Percentiles rank a stretch among this genome's conserved stretches.
phyloP scores from a whole-genome alignment of 495 filamentous ascomycete genomes.

The Sphaerosporella brunnea region DNA sequence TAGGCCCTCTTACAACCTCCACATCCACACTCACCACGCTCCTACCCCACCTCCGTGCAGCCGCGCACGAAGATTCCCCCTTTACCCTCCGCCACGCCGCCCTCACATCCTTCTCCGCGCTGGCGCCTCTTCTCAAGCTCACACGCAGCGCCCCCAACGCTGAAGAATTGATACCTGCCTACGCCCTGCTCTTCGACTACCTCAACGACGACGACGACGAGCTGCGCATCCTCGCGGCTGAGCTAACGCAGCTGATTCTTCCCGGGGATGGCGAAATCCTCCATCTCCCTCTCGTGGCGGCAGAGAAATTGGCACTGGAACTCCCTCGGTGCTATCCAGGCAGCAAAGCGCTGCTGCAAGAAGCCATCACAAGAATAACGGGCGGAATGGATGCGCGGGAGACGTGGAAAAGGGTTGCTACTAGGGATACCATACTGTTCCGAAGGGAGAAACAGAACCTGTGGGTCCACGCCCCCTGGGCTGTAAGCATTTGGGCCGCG shows the following conservation, averaged over 20 bases:
- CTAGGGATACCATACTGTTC: conserved; percentile 59
- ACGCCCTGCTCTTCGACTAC: conserved; percentile 40
- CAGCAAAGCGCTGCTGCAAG: conserved; percentile 28
- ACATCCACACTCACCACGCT: neutral
- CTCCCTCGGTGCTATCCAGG: conserved; percentile 16
- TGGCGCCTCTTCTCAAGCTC: conserved; percentile 1
- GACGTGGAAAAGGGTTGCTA: conserved; percentile 34
- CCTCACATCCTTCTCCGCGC: conserved; percentile 9
- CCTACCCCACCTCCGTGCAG: neutral
- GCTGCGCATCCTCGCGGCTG: conserved; percentile 49
- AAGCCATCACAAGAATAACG: conserved; percentile 11
- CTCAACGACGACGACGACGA: conserved; percentile 88
- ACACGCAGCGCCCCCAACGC: neutral
- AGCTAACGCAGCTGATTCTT: conserved; percentile 27
- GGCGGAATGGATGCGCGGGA: conserved; percentile 28
- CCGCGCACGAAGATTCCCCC: conserved; percentile 17
- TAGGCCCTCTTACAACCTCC: neutral
- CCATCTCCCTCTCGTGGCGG: conserved; percentile 30
- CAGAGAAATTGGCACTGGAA: conserved; percentile 22
- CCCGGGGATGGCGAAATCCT: conserved; percentile 15
- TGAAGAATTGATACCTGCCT: conserved; percentile 23
- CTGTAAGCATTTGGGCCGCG: conserved; percentile 26
- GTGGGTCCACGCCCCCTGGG: conserved; percentile 62
- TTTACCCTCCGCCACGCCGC: conserved; percentile 14
- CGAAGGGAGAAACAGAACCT: conserved; percentile 80